Percentiles rank a stretch among this genome's conserved stretches.
These are phyloP conservation scores for Neodidymelliopsis sp. DNA, from an alignment of 2,329 filamentous ascomycete genomes.

Conservation along the genomic window DNA sequence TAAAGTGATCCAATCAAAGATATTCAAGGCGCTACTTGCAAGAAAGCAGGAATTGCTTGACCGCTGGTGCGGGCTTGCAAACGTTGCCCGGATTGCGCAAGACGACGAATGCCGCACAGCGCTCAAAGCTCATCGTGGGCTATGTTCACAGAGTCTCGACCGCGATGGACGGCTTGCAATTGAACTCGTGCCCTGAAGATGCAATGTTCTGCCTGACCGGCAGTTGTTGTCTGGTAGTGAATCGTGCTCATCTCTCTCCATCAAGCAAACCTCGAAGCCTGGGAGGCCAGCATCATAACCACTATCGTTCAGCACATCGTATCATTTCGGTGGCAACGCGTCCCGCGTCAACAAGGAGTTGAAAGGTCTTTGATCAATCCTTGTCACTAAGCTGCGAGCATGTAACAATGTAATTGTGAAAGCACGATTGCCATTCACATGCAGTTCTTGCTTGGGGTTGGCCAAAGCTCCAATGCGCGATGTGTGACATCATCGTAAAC, in stretches of 20 bases:
- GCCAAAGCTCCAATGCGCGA: constrained; percentile 3
- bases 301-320: not conserved
- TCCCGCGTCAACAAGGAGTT: not conserved
- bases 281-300: constrained; percentile 5
- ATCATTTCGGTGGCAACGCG: constrained; percentile 4
- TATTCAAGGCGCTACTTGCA: not conserved
- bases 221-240: not conserved
- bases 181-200: constrained; percentile 2
- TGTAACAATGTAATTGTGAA: not conserved
- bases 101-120: not conserved
- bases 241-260: no score
- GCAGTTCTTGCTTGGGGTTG: not conserved
- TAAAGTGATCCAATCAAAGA: constrained; percentile 10
- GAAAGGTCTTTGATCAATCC: not conserved
- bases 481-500: constrained; percentile 1
- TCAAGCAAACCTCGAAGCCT: not conserved
- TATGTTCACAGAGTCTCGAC: constrained; percentile 9
- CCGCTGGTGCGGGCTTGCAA: constrained; percentile 5
- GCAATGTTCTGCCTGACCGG: not conserved
- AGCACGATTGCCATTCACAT: not conserved
- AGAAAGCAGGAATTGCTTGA: constrained; percentile 13
- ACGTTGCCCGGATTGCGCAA: constrained; percentile 5
- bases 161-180: not conserved
- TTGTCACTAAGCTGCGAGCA: not conserved
- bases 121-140: constrained; percentile 4